These are phyloP conservation scores for Sclerotinia spermophila DNA, from an alignment of 2,329 filamentous ascomycete genomes.

Conservation along the genomic window DNA sequence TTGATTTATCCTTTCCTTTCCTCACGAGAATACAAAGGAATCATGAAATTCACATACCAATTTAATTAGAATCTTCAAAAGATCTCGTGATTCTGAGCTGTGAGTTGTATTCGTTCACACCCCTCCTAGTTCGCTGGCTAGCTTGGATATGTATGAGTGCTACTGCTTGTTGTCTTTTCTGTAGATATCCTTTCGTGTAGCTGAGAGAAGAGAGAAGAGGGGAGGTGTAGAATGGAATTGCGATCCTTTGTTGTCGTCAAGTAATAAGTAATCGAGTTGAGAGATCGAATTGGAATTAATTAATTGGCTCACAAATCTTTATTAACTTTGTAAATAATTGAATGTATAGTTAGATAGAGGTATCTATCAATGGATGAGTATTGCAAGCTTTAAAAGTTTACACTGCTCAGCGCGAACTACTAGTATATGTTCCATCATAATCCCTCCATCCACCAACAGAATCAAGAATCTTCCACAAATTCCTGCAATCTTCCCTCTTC, in stretches of 20 bases:
- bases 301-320: neutral
- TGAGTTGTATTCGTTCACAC: neutral
- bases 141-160: neutral
- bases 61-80: neutral
- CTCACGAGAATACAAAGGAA: neutral
- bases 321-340: neutral
- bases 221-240: neutral
- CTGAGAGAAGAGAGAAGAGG: neutral
- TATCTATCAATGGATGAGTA: too few relatives aligned
- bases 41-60: neutral
- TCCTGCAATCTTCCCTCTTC: neutral
- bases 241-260: neutral
- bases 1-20: neutral
- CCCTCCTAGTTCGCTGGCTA: neutral
- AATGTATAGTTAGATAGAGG: too few relatives aligned
- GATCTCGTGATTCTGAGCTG: neutral
- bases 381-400: neutral
- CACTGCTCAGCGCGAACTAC: neutral
- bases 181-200: neutral
- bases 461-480: slow-evolving; percentile 16
- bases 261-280: neutral
- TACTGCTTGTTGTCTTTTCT: neutral
- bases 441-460: neutral
- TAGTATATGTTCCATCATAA: neutral
- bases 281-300: neutral